Base-by-base conservation (phyloP, 2,329 filamentous ascomycete genomes). In the Colletotrichum limetticola region DNA sequence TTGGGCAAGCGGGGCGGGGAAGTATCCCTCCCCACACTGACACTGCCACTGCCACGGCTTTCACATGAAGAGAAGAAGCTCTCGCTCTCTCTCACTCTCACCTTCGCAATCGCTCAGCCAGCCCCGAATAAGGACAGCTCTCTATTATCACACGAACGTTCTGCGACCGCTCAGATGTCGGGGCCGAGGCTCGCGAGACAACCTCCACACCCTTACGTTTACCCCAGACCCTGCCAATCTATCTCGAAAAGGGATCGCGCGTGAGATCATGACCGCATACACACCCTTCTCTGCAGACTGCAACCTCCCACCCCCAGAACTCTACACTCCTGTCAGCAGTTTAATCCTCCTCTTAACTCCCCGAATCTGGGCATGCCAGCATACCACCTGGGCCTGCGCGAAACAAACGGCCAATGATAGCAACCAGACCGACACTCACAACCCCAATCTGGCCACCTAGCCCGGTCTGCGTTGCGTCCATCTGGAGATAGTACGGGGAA, bases 401-500 rank as follows among this genome's bases (percentile, higher is more conserved):
- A 11, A 32, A 16, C 32, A 28, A 69, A 64, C 22, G 37, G 58
- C 37, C 52, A 53, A 46, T 19, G 32, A 19, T 6, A 12, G 14
- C 49, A 26, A 26, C n/a, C 30, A 19, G 19, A 9, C 30, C 19
- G 24, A 11, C n/a, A 42, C n/a, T 35, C 26, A 14, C 19, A 59
- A 19, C 16, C 61, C 58, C 9, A 59, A 69, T 55, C 35, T 26
- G 59, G 65, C n/a, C 22, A 14, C 32, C 53, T 19, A 58, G 63
- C 26, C 68, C 68, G 63, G 35, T 11, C n/a, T 30, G 49, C 57
- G 57, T 71, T 60, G 68, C 62, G 68, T 11, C 55, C 55, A 58
- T 49, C 26, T n/a, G 7, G 60, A 49, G 42, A 49, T 49, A 49
- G 42, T 49, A 49, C 30, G 55, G 42, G 60, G 46, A 35, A 49